Evolutionary conservation across 2,329 filamentous ascomycete species (phyloP), one percentile per base, ranked within the genome.

Genomic region (Penicillium sp.): DNA sequence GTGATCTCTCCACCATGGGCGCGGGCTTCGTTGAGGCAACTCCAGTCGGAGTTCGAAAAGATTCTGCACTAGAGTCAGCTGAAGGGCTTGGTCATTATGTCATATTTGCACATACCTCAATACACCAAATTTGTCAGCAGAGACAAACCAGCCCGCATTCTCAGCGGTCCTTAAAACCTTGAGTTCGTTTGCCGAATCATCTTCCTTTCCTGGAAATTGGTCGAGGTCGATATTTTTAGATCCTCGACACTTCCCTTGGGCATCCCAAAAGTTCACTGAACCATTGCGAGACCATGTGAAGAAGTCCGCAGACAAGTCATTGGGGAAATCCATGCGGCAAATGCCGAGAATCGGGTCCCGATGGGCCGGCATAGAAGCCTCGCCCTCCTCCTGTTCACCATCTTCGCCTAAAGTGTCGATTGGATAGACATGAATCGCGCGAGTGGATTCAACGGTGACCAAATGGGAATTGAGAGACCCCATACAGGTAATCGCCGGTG

Each of bases 231-330:
- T 82, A 41, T 84, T 78, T 37, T 91, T 78, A 2, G 85, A 85
- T 17, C 82, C 81, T 64, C 84, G 86, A 61, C 88, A 84, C 52
- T 81, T 82, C 23, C 93, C 94, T 49, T 90, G 82, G 15, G 86
- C 73, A 65, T 87, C 84, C 94, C 94, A 99, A 65, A 96, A 89
- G 25, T 90, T 84, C 50, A 97, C 83, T 17, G 84, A 86, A 6
- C 94, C 94, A 51, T 87, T 87, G 23, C 84, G 85, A 2, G 93
- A 93, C 90, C 93, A 99, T 0, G 93, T 97, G 63, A 93, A 87
- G 69, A 97, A 97, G 9, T 87, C 84, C 0, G 91, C 87, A 23
- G 84, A 80, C 25, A 85, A 76, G 5, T 79, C 72, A 58, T 90
- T 89, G 0, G 85, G 81, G 23, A 78, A 78, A 3, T 81, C 73